Evolutionary conservation across 495 filamentous ascomycete genomes (phyloP), one percentile per base, ranked within the genome.

Genomic region (Penicillium lividum): DNA sequence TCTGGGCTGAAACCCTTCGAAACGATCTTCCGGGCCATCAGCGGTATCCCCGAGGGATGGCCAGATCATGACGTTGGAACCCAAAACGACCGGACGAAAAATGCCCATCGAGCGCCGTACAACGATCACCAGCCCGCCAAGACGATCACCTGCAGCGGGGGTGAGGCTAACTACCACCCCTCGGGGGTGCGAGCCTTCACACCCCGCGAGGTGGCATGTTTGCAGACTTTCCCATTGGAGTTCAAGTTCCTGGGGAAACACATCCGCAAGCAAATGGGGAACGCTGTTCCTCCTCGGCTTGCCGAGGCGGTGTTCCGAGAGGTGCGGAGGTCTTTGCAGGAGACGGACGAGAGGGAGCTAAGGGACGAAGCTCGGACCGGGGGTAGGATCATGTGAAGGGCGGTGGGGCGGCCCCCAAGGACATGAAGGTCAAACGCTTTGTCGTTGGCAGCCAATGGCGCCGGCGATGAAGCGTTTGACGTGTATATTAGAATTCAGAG

Each of bases 201-300:
- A 0, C 60, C 82, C 0, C 82, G 88, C 0, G 94, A 98, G 60
- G 82, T 89, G 34, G 90, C 93, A 0, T 78, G 82, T 10, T 65
- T 97, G 3, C 89, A 94, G 57, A 85, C 84, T 0, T 97, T 97
- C 51, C 91, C 92, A 0, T 11, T 74, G 0, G 70, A 75, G 3
- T 88, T 91, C 71, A 67, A 73, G 3, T 96, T 96, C 59, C 63
- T 71, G 0, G 44, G 54, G 0, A 55, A 44, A 0, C 62, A 66
- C 3, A 73, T 85, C 3, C 84, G 82, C 56, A 87, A 79, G 61
- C 90, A 94, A 66, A 90, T 97, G 59, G 93, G 93, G 0, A 97
- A 98, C 68, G 91, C 92, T 0, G 91, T 95, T 7, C 90, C 92
- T 0, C 86, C 93, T 0, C 58, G 70, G 6, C 71, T 91, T 0